These are phyloP conservation scores for Hsuehochloa calcarea DNA, from an alignment of 176 grass and related monocot genomes.

Conservation along the genomic window DNA sequence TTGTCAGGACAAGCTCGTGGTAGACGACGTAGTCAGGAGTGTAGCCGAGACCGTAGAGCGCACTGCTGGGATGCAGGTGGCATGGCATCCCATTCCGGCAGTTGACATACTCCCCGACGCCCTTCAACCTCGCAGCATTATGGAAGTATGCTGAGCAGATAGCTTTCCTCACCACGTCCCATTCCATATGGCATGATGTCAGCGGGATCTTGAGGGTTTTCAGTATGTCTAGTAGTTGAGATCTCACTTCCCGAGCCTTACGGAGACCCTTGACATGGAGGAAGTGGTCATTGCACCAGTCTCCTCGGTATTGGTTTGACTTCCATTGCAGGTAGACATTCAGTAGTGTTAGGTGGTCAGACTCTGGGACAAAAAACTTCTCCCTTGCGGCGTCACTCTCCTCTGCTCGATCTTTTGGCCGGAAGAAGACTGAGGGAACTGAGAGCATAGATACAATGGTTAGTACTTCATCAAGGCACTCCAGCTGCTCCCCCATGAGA, in stretches of 20 bases:
- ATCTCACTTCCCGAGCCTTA: slow-evolving; percentile 91
- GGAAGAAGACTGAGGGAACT: slow-evolving; percentile 95
- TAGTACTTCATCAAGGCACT: slow-evolving; percentile 84
- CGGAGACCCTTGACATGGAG: slow-evolving; percentile 92
- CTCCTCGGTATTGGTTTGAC: slow-evolving; percentile 84
- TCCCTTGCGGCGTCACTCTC: slow-evolving; percentile 97
- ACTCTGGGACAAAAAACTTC: slow-evolving; percentile 98
- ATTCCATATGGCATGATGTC: slow-evolving; percentile 85
- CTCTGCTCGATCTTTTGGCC: slow-evolving; percentile 90
- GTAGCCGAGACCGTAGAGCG: slow-evolving; percentile 83
- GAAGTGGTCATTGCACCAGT: slow-evolving; percentile 98
- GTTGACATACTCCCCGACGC: slow-evolving; percentile 92
- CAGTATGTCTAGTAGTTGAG: slow-evolving; percentile 87
- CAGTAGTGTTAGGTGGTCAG: slow-evolving; percentile 88
- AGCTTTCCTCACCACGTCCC: slow-evolving; percentile 91
- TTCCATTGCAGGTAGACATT: slow-evolving; percentile 98
- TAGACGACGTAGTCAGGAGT: slow-evolving; percentile 89
- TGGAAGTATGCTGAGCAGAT: slow-evolving; percentile 98
- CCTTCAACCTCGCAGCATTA: slow-evolving; percentile 85
- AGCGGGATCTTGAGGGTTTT: slow-evolving; percentile 81
- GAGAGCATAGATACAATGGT: slow-evolving; percentile 99
- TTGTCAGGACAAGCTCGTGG: slow-evolving; percentile 88
- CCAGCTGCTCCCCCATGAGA: slow-evolving; percentile 88
- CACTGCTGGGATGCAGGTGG: slow-evolving; percentile 92
- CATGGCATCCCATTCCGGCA: slow-evolving; percentile 94